Evolutionary conservation across 495 filamentous ascomycete species (phyloP).

Genomic region (Aspergillus sclerotioniger): DNA sequence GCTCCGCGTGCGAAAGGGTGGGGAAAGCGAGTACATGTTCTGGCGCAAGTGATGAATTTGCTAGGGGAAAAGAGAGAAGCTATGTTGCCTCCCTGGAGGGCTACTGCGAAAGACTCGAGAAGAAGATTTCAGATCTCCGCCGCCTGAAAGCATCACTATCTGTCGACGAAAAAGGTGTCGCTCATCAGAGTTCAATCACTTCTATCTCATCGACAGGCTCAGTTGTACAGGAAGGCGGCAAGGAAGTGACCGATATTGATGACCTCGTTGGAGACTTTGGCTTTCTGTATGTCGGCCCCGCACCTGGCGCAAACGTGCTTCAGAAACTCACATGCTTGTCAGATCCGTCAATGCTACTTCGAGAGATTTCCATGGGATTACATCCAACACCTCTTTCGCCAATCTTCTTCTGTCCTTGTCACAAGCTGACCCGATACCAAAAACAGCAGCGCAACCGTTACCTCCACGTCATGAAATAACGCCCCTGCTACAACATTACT

Average conservation of each 20-base stretch:
- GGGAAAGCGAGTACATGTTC: constrained; percentile 80
- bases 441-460: constrained; percentile 53
- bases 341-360: constrained; percentile 91
- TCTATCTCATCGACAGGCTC: constrained; percentile 40
- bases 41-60: constrained; percentile 92
- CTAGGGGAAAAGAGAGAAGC: constrained; percentile 88
- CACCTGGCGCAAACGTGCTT: neutral
- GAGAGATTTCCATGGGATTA: constrained; percentile 84
- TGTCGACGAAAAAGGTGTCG: constrained; percentile 56
- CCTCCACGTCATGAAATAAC: constrained; percentile 65
- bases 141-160: constrained; percentile 58
- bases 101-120: constrained; percentile 81
- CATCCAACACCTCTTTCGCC: constrained; percentile 80
- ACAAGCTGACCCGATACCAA: constrained; percentile 61
- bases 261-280: constrained; percentile 80
- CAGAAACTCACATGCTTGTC: constrained; percentile 15
- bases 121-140: constrained; percentile 56
- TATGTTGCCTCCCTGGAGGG: constrained; percentile 92
- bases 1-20: constrained; percentile 85
- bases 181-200: constrained; percentile 54
- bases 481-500: constrained; percentile 73
- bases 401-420: constrained; percentile 75
- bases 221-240: constrained; percentile 36
- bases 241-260: constrained; percentile 74
- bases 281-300: constrained; percentile 56